Base-by-base conservation (phyloP, 352 stramenopile genomes). In the Phytopythium litorale region DNA sequence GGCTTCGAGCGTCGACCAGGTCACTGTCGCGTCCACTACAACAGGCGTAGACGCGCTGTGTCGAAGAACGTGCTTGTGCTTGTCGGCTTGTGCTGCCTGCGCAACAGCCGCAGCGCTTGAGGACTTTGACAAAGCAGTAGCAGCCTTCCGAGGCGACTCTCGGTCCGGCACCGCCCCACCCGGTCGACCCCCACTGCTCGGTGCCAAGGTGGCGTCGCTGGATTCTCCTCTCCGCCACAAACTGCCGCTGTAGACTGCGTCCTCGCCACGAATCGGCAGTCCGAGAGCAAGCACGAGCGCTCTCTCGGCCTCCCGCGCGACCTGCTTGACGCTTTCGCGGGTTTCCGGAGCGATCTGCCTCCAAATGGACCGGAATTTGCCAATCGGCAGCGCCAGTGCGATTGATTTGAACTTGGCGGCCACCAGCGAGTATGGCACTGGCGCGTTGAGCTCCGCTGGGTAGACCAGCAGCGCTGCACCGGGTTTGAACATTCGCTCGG, bases 371-470 rank as follows among this genome's bases (percentile, higher is more conserved):
- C 81, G 77, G 55, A 76, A 78, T 55, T 81, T 77, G 32, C 77
- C 73, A n/a, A 68, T 67, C 4, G 78, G 70, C 43, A 88, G 52
- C 18, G 76, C 67, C n/a, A 88, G 55, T 19, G 75, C 62, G 38
- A 88, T 85, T 28, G 78, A 85, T 50, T 88, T 88, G 60, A 88
- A 85, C 19, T 73, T 75, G 30, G 70, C 65, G 0, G 76, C 78
- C 12, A 78, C 57, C 4, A 85, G 51, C 4, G 64, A 62, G 46
- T 88, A 85, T 6, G 64, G 69, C 38, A 84, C 60, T 0, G 58
- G 49, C 4, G 49, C 60, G 6, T 61, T 72, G 25, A 66, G 74
- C 23, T 82, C 56, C 45, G 85, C 76, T 0, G 67, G 63, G 40
- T 70, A 72, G 2, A 65, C 68, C 21, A 69, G 67, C 4, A 88